phyloP scores from a whole-genome alignment of 441 rosid genomes.

The Pelargonium citronellum region DNA sequence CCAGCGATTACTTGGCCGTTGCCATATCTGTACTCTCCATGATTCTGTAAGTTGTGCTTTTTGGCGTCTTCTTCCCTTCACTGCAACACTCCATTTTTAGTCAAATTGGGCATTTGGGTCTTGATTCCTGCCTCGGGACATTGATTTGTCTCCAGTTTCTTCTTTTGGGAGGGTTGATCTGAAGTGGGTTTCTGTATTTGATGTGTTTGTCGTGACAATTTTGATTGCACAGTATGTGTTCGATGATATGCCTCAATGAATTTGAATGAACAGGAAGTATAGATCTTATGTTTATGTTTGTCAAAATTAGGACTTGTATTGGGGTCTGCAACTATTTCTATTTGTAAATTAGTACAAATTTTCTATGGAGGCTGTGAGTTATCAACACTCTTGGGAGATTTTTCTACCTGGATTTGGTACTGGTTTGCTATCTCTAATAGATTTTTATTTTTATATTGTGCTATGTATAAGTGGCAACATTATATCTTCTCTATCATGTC shows the following conservation, averaged over 20 bases:
- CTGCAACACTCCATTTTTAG: background rate
- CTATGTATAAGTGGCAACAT: background rate
- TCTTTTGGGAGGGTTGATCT: background rate
- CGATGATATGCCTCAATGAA: constrained; percentile 15
- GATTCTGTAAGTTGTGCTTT: constrained; percentile 36
- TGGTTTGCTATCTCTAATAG: background rate
- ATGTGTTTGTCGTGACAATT: background rate
- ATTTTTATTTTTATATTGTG: background rate
- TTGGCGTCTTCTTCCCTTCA: background rate
- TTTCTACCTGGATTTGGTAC: background rate
- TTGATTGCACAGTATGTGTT: constrained; percentile 4
- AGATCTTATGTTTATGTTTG: constrained; percentile 2
- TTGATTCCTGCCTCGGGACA: background rate
- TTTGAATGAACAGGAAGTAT: constrained; percentile 10
- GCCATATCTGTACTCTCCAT: constrained; percentile 47
- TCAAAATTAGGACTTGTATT: background rate
- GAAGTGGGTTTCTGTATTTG: background rate
- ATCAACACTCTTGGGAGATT: background rate
- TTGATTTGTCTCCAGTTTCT: background rate
- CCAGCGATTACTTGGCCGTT: constrained; percentile 71
- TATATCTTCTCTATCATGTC: background rate
- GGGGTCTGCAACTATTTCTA: background rate
- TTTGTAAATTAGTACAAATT: background rate
- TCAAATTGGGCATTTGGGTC: background rate
- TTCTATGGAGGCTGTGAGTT: background rate